phyloP scores from a whole-genome alignment of 768 basidiomycete genomes.

The Infundibulicybe gibba region DNA sequence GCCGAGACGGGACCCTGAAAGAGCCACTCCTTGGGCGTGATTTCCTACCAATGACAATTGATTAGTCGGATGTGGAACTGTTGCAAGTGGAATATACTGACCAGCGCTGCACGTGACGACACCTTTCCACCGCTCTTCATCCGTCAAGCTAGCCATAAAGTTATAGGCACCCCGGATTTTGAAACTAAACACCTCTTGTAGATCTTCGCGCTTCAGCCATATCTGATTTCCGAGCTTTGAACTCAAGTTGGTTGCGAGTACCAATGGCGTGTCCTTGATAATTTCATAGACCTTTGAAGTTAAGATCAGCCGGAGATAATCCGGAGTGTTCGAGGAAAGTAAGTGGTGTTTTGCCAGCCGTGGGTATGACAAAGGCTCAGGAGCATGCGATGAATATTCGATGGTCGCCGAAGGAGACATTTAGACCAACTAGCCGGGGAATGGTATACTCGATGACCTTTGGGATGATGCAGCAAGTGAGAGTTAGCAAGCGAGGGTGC shows the following conservation, averaged over 20 bases:
- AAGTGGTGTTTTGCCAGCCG: conserved; percentile 65
- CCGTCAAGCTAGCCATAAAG: conserved; percentile 87
- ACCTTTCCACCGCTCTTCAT: conserved; percentile 95
- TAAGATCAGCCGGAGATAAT: conserved; percentile 86
- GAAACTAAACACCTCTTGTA: conserved; percentile 98
- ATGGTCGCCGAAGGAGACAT: conserved; percentile 51
- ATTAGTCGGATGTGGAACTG: conserved; percentile 3
- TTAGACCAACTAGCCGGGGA: not conserved
- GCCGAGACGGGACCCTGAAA: conserved; percentile 82
- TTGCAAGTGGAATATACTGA: conserved; percentile 56
- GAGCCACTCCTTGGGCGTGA: conserved; percentile 97
- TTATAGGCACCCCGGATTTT: conserved; percentile 99
- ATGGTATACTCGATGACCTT: too few relatives aligned
- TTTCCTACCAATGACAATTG: conserved; percentile 62
- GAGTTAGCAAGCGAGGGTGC: not conserved
- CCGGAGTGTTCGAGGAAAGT: conserved; percentile 66
- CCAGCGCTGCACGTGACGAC: conserved; percentile 98
- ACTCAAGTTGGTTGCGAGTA: conserved; percentile 83
- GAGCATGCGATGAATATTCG: conserved; percentile 69
- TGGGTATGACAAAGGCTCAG: conserved; percentile 62
- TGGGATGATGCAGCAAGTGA: conserved; percentile 1
- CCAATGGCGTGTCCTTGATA: conserved; percentile 85
- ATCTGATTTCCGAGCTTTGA: conserved; percentile 87
- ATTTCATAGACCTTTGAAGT: conserved; percentile 91
- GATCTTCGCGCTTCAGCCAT: conserved; percentile 95